These are phyloP conservation scores for Clonostachys byssicola DNA, from an alignment of 2,329 filamentous ascomycete species.

Conservation along the genomic window DNA sequence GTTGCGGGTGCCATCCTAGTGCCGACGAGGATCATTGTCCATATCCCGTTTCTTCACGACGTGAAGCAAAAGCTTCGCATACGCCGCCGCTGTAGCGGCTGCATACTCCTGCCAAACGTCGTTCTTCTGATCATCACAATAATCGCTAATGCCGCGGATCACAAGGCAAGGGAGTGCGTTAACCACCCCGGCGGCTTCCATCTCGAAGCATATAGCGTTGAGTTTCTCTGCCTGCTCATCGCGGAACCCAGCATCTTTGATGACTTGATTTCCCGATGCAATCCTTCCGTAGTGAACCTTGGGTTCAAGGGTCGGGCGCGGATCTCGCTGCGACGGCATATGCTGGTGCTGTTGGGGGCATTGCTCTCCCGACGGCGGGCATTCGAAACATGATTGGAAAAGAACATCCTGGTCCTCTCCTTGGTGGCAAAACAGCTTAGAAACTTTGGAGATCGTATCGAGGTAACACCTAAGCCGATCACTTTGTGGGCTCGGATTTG, in stretches of 20 bases:
- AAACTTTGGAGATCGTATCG: neutral
- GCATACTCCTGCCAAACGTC: constrained; percentile 26
- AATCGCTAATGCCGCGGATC: constrained; percentile 27
- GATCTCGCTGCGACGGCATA: neutral
- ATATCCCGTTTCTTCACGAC: neutral
- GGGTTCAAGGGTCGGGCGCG: constrained; percentile 9
- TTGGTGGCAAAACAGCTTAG: neutral
- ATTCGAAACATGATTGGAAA: neutral
- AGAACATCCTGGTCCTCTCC: neutral
- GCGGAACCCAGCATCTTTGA: constrained; percentile 1
- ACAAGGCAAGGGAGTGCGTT: constrained; percentile 20
- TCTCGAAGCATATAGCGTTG: neutral
- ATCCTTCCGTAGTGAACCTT: constrained; percentile 7
- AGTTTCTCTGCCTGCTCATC: neutral
- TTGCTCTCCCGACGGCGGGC: neutral
- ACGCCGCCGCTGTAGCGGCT: constrained; percentile 20
- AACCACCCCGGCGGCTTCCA: neutral
- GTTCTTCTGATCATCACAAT: constrained; percentile 27
- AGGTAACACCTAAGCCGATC: neutral
- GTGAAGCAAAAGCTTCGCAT: constrained; percentile 1
- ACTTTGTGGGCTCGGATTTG: neutral
- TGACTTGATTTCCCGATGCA: constrained; percentile 4
- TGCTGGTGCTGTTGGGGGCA: neutral
- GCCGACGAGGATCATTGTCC: no score
- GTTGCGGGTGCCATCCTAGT: no score